These are phyloP conservation scores for Typha latifolia DNA, from an alignment of 176 grass and related monocot genomes.

Conservation along the genomic window DNA sequence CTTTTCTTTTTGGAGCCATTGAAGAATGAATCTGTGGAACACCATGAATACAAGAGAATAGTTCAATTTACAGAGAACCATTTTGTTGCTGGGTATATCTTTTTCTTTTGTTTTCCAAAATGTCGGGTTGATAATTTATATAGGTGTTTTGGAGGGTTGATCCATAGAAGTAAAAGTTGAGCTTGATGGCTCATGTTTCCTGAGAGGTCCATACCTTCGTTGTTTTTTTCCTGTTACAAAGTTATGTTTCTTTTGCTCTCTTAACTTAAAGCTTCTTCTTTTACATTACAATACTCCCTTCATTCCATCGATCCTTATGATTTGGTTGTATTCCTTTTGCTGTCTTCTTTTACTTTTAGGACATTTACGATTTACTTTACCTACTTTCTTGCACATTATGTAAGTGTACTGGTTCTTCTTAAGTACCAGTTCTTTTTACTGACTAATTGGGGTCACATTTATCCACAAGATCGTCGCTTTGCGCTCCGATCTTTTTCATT, in stretches of 20 bases:
- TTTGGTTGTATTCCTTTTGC: too few relatives aligned
- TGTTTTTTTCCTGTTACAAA: background rate
- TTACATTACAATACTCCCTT: background rate
- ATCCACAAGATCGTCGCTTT: background rate
- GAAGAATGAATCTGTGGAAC: slow-evolving; percentile 18
- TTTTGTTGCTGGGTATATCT: slow-evolving; percentile 38
- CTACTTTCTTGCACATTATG: background rate
- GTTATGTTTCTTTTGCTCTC: background rate
- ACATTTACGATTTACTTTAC: too few relatives aligned
- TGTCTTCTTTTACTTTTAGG: too few relatives aligned
- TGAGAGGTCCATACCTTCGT: background rate
- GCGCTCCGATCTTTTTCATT: background rate
- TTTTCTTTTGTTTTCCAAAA: slow-evolving; percentile 5
- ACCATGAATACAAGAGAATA: slow-evolving; percentile 14
- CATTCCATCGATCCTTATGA: too few relatives aligned
- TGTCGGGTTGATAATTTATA: background rate
- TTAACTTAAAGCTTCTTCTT: background rate
- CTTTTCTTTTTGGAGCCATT: slow-evolving; percentile 22
- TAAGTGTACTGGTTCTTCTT: background rate
- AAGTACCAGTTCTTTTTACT: background rate
- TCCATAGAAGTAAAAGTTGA: background rate
- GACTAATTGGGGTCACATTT: background rate
- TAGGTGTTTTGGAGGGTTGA: background rate
- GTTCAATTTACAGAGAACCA: slow-evolving; percentile 24
- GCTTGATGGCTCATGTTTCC: background rate